Percentiles rank a stretch among this genome's conserved stretches.
Conservation (phyloP, 768 basidiomycete genomes). For the Neoboletus subvelutipes region DNA sequence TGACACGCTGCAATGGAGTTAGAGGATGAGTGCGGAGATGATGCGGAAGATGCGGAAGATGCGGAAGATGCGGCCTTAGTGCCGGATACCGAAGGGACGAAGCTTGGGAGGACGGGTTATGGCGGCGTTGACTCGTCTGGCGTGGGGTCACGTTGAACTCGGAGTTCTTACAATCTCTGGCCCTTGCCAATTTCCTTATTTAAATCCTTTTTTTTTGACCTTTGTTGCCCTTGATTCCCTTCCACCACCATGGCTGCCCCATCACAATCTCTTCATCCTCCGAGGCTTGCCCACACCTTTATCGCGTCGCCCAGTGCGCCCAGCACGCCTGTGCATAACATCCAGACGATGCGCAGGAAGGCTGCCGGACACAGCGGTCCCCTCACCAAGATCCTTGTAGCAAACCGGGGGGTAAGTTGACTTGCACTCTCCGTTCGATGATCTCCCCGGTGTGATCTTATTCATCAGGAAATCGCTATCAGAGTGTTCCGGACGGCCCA, state of each 20-base stretch:
- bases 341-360: conserved; percentile 88
- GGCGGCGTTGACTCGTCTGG: neutral
- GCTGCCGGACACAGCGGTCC: conserved; percentile 89
- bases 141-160: neutral
- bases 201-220: conserved; percentile 4
- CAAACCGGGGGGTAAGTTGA: conserved; percentile 79
- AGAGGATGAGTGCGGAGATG: conserved; percentile 8
- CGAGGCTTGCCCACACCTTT: conserved; percentile 71
- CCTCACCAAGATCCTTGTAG: conserved; percentile 88
- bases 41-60: conserved; percentile 31
- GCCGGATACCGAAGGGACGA: conserved; percentile 21
- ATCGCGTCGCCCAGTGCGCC: conserved; percentile 73
- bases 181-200: neutral
- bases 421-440: conserved; percentile 5
- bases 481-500: conserved; percentile 98
- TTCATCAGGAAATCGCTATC: conserved; percentile 90
- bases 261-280: conserved; percentile 57
- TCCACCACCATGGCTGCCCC: conserved; percentile 28
- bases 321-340: conserved; percentile 85
- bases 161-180: neutral
- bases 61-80: conserved; percentile 35
- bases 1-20: neutral
- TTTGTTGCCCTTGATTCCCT: conserved; percentile 9
- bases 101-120: neutral
- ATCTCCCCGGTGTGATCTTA: conserved; percentile 4